These are phyloP conservation scores for Murraya koenigii DNA, from an alignment of 345 rosid species.

Conservation along the genomic window DNA sequence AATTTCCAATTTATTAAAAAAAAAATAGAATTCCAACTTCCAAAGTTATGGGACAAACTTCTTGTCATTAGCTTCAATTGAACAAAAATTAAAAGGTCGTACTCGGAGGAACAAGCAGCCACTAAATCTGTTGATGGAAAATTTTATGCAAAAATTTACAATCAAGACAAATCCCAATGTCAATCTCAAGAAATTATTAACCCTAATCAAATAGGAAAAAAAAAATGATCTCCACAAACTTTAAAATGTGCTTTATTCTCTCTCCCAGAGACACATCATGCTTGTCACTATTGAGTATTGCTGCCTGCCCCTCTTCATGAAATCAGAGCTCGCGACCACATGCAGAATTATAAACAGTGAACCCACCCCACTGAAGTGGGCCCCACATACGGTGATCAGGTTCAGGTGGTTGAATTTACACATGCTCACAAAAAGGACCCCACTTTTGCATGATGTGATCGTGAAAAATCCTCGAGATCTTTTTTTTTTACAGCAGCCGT, in stretches of 20 bases:
- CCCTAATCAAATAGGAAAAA: background rate
- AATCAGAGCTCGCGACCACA: background rate
- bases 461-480: too few species aligned
- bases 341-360: background rate
- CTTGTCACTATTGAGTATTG: background rate
- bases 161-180: conserved; percentile 1
- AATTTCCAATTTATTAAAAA: too few species aligned
- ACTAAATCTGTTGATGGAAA: conserved; percentile 8
- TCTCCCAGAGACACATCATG: too few species aligned
- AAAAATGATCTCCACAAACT: background rate
- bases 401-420: background rate
- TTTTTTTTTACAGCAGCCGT: too few species aligned
- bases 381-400: background rate
- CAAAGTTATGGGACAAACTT: background rate
- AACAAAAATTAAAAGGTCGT: background rate
- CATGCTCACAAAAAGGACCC: background rate
- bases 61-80: background rate
- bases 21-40: background rate
- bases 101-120: background rate
- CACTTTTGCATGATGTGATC: background rate
- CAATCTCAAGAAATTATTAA: background rate
- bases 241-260: background rate
- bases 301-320: background rate
- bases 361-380: background rate
- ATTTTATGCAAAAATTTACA: background rate